Evolutionary conservation across 768 basidiomycete species (phyloP).

Genomic region (Phanerochaete carnosa): DNA sequence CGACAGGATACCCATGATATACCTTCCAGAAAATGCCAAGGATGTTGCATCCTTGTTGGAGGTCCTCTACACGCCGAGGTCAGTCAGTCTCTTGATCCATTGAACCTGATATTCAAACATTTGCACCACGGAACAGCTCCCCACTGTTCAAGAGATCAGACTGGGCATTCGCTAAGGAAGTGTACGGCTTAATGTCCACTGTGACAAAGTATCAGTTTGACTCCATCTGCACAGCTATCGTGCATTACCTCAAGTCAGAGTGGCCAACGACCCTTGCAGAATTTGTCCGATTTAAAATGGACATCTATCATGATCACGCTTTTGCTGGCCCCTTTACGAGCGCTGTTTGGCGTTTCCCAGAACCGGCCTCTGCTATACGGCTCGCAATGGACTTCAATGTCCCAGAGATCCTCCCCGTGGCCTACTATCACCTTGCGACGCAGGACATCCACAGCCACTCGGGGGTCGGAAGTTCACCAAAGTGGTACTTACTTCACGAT

Average conservation of each 20-base stretch:
- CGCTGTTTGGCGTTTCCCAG: conserved; percentile 13
- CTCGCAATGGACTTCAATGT: conserved; percentile 24
- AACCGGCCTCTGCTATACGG: conserved; percentile 26
- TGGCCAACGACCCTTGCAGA: not conserved
- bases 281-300: not conserved
- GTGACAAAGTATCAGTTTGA: not conserved
- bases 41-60: conserved; percentile 9
- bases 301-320: not conserved
- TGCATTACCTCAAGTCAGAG: not conserved
- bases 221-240: not conserved
- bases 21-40: conserved; percentile 16
- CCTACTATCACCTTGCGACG: conserved; percentile 24
- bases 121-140: not conserved
- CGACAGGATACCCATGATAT: not conserved
- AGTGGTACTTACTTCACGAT: no score
- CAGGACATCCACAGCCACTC: no score
- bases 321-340: not conserved
- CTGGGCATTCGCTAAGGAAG: not conserved
- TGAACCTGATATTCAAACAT: not conserved
- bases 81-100: not conserved
- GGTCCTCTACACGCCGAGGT: conserved; percentile 3
- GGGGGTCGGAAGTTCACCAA: no score
- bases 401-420: conserved; percentile 25
- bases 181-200: not conserved
- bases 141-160: not conserved